Evolutionary conservation across 176 grass and related monocot species (phyloP).

Genomic region (Cenchrus fungigraminus): DNA sequence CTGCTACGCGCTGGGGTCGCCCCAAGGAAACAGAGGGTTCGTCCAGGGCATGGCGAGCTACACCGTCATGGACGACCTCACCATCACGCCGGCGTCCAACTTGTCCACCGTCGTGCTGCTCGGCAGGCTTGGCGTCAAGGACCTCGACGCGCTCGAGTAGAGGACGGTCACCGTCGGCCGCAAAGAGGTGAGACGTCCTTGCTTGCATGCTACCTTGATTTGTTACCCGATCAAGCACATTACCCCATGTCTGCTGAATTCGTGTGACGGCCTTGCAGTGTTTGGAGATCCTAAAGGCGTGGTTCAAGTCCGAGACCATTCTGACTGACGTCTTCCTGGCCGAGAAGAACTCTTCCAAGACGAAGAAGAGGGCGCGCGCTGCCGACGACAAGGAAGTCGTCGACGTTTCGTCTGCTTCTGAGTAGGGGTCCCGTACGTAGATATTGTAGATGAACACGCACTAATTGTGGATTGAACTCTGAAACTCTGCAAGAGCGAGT

Average conservation of each 20-base stretch:
- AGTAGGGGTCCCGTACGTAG: neutral
- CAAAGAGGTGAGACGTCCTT: no score
- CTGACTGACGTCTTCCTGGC: slow-evolving; percentile 48
- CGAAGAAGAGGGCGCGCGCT: neutral
- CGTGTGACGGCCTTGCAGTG: neutral
- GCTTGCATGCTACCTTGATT: no score
- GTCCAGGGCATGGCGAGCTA: neutral
- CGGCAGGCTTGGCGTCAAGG: slow-evolving; percentile 20
- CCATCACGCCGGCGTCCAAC: slow-evolving; percentile 22
- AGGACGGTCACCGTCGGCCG: no score
- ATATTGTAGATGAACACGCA: no score
- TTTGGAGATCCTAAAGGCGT: slow-evolving; percentile 36
- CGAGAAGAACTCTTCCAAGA: neutral
- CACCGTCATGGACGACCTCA: slow-evolving; percentile 44
- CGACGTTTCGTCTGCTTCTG: neutral
- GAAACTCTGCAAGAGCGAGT: no score
- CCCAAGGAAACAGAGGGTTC: neutral
- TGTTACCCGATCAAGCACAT: no score
- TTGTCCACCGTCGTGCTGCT: slow-evolving; percentile 31
- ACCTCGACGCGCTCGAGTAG: neutral
- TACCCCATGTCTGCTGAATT: no score
- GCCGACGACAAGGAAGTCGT: neutral
- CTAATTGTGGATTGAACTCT: no score
- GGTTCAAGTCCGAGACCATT: slow-evolving; percentile 39
- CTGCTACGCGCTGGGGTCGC: neutral